Conservation (phyloP, 1,284 basidiomycete species). For the Ceratobasidium sp. region DNA sequence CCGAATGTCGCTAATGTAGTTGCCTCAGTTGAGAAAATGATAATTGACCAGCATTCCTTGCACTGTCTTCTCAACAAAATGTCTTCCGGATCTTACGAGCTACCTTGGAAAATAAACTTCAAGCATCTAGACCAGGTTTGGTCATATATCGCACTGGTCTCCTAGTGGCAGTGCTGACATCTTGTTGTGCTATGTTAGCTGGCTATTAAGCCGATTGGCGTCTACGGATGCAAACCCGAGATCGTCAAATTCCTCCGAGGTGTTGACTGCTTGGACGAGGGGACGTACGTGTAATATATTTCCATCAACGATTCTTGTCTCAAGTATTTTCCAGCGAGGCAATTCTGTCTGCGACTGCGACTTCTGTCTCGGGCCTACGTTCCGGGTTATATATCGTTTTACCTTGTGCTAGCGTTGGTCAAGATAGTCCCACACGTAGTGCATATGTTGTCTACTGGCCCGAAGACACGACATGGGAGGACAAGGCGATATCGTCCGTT, state of each 20-base stretch:
- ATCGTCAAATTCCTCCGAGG: conserved; percentile 63
- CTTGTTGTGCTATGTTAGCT: conserved; percentile 53
- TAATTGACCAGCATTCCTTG: conserved; percentile 43
- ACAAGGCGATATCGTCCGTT: conserved; percentile 48
- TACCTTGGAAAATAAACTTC: conserved; percentile 23
- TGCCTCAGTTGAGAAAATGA: conserved; percentile 40
- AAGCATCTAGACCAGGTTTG: conserved; percentile 29
- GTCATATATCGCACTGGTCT: not conserved
- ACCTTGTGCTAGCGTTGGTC: not conserved
- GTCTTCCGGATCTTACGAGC: conserved; percentile 31
- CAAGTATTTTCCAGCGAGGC: too few relatives aligned
- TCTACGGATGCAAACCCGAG: conserved; percentile 69
- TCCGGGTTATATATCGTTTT: conserved; percentile 67
- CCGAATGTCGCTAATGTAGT: too few relatives aligned
- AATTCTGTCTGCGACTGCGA: not conserved
- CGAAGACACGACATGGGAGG: conserved; percentile 50
- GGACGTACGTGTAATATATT: not conserved
- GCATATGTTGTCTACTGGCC: conserved; percentile 50
- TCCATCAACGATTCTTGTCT: too few relatives aligned
- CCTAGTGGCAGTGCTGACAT: too few relatives aligned
- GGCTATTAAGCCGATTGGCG: conserved; percentile 65
- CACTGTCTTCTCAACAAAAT: conserved; percentile 28
- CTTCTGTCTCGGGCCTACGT: conserved; percentile 55
- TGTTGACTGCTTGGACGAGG: conserved; percentile 2
- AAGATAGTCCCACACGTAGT: not conserved